Conservation (phyloP, 768 basidiomycete species). For the Exsudoporus frostii region DNA sequence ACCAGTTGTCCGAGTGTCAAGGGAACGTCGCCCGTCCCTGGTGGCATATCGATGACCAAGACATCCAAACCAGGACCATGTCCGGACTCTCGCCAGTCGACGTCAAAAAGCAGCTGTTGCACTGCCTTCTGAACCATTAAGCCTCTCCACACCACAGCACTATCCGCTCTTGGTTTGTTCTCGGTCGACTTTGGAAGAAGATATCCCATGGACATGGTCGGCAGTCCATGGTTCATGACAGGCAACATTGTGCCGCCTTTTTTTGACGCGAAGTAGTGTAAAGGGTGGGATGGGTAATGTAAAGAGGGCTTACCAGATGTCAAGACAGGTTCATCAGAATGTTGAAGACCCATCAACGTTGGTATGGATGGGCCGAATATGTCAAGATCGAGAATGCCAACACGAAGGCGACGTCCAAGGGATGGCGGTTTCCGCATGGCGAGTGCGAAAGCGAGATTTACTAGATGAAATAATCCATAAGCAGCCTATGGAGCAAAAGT, state of each 20-base stretch:
- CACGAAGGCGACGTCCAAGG: conserved; percentile 45
- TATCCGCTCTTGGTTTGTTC: conserved; percentile 56
- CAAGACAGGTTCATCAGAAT: conserved; percentile 72
- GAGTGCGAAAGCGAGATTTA: conserved; percentile 78
- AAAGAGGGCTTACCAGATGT: conserved; percentile 53
- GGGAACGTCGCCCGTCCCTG: conserved; percentile 95
- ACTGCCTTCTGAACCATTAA: conserved; percentile 99
- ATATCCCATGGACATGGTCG: conserved; percentile 98
- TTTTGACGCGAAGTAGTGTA: neutral
- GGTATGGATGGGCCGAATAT: conserved; percentile 95
- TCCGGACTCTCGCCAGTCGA: conserved; percentile 68
- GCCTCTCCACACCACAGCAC: conserved; percentile 91
- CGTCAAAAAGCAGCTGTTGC: conserved; percentile 93
- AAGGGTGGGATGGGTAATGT: neutral
- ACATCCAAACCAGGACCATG: conserved; percentile 62
- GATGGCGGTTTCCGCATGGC: conserved; percentile 42
- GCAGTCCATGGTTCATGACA: conserved; percentile 81
- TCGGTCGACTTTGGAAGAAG: conserved; percentile 61
- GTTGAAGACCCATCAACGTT: conserved; percentile 85
- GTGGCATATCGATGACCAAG: conserved; percentile 93
- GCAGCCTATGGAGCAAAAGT: neutral
- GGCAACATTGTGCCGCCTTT: conserved; percentile 82
- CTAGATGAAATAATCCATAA: conserved; percentile 35
- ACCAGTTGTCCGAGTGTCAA: conserved; percentile 89
- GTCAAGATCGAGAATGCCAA: conserved; percentile 92